phyloP scores from a whole-genome alignment of 2,329 filamentous ascomycete genomes.

The Xylaria polymorpha region DNA sequence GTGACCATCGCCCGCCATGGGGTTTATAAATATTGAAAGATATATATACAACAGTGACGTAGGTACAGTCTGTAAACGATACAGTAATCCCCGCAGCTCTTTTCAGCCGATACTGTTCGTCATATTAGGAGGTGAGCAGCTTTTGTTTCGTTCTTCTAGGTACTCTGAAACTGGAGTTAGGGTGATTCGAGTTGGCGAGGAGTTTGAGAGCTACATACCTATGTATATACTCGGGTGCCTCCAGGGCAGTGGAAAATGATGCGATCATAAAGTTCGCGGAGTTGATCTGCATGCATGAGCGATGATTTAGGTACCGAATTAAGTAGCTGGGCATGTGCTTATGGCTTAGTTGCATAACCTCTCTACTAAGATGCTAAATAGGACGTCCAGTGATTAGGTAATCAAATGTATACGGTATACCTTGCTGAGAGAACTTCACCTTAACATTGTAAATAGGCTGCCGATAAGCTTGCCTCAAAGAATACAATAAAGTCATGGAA shows the following conservation, averaged over 20 bases:
- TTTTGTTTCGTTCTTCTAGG: background rate
- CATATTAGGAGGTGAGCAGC: slow-evolving; percentile 3
- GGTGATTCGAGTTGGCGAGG: background rate
- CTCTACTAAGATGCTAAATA: slow-evolving; percentile 1
- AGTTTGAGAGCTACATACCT: background rate
- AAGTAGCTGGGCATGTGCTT: slow-evolving; percentile 24
- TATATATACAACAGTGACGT: slow-evolving; percentile 1
- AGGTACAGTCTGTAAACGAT: background rate
- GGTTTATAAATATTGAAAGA: background rate
- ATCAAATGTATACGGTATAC: no score
- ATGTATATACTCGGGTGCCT: background rate
- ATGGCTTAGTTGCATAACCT: slow-evolving; percentile 32
- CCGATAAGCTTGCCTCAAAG: background rate
- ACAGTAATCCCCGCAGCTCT: background rate
- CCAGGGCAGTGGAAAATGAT: background rate
- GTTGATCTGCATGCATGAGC: background rate
- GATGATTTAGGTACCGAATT: background rate
- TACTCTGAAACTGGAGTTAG: background rate
- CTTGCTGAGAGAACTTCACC: no score
- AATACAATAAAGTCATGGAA: background rate
- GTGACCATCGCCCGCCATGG: slow-evolving; percentile 26
- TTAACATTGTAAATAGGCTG: no score
- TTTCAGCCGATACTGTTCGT: background rate
- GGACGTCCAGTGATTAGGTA: background rate
- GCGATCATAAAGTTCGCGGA: background rate